A percentile compares a stretch with the other conserved stretches of the same genome.
These are phyloP conservation scores for Cymbidium sinense DNA, from an alignment of 106 monocot genomes.

Conservation along the genomic window DNA sequence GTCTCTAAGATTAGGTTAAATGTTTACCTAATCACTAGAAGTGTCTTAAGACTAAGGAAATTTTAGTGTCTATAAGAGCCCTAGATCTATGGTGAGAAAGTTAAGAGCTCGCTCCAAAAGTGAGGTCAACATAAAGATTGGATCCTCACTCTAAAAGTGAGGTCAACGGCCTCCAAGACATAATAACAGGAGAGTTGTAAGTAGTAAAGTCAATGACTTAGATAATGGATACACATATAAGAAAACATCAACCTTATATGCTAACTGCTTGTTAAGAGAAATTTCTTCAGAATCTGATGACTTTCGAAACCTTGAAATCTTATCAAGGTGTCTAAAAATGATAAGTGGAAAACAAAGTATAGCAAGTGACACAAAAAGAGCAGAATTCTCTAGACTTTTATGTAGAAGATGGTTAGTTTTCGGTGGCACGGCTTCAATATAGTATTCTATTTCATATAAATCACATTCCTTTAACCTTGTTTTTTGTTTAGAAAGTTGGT, in stretches of 20 bases:
- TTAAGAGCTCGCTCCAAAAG: too few species aligned
- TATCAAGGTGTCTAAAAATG: slow-evolving; percentile 48
- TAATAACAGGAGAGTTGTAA: slow-evolving; percentile 61
- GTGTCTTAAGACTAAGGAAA: too few species aligned
- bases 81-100: too few species aligned
- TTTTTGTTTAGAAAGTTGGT: slow-evolving; percentile 27
- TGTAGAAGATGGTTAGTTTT: slow-evolving; percentile 12
- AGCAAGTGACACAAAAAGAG: slow-evolving; percentile 41
- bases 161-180: slow-evolving; percentile 62
- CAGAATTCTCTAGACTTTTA: slow-evolving; percentile 33
- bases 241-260: slow-evolving; percentile 57
- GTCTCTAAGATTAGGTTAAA: too few species aligned
- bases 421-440: background rate
- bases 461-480: slow-evolving; percentile 31
- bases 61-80: too few species aligned
- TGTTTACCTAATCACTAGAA: too few species aligned
- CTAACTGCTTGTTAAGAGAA: slow-evolving; percentile 58
- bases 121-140: too few species aligned
- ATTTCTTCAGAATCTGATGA: slow-evolving; percentile 52
- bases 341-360: slow-evolving; percentile 38
- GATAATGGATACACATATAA: slow-evolving; percentile 57
- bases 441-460: slow-evolving; percentile 15
- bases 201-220: slow-evolving; percentile 49
- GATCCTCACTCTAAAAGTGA: too few species aligned
- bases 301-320: slow-evolving; percentile 34